These are phyloP conservation scores for Eimeria brunetti DNA, from an alignment of 169 alveolate genomes.

Conservation along the genomic window DNA sequence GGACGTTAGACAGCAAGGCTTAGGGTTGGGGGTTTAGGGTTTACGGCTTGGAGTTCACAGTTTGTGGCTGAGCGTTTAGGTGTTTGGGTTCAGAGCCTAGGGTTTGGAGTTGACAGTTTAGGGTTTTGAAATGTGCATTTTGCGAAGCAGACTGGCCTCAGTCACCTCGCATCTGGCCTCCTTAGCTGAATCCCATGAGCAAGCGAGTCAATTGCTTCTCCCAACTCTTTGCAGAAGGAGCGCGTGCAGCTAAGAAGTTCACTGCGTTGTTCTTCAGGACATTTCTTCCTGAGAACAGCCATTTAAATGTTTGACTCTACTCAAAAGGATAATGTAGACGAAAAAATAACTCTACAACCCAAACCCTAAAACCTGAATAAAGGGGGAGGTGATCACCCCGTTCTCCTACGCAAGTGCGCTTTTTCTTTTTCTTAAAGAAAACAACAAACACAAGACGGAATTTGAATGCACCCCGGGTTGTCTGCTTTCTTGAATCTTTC, in stretches of 20 bases:
- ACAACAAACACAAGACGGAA: neutral
- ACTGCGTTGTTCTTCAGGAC: slow-evolving; percentile 80
- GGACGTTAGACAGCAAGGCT: too few relatives aligned
- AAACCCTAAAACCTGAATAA: too few relatives aligned
- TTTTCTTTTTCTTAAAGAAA: neutral
- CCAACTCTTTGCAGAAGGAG: slow-evolving; percentile 84
- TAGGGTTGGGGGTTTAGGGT: too few relatives aligned
- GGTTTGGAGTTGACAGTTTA: too few relatives aligned
- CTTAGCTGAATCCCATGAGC: slow-evolving; percentile 83
- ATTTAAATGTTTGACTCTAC: neutral
- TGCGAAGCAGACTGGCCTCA: neutral
- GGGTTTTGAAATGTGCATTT: neutral
- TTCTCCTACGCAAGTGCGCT: neutral
- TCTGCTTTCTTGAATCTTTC: neutral
- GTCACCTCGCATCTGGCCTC: slow-evolving; percentile 60
- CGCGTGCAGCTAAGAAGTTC: slow-evolving; percentile 79
- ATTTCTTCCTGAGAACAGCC: slow-evolving; percentile 78
- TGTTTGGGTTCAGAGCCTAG: too few relatives aligned
- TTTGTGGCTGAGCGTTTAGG: too few relatives aligned
- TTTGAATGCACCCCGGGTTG: neutral
- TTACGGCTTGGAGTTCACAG: too few relatives aligned
- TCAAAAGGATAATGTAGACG: neutral
- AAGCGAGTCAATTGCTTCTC: slow-evolving; percentile 82
- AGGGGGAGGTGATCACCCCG: neutral
- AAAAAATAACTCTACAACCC: neutral